Conservation (phyloP, 257 asterid genomes). For the Prunella vulgaris region DNA sequence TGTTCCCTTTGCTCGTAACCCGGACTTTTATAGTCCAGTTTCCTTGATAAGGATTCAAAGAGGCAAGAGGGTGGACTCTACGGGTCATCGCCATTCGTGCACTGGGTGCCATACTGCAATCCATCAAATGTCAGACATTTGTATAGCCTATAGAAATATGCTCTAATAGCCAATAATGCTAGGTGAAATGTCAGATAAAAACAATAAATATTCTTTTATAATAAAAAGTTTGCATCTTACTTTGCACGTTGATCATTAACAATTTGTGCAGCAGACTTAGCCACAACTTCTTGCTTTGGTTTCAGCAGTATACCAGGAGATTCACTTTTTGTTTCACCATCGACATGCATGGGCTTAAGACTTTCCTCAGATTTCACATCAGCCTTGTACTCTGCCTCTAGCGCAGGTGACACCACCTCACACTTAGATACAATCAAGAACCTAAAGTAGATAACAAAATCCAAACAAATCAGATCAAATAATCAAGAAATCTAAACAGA, state of each 20-base stretch:
- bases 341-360: constrained; percentile 23
- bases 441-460: constrained; percentile 29
- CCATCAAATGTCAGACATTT: background rate
- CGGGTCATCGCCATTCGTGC: constrained; percentile 87
- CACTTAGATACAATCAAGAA: constrained; percentile 66
- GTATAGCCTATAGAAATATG: too few species aligned
- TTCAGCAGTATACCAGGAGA: constrained; percentile 35
- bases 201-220: too few species aligned
- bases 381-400: constrained; percentile 57
- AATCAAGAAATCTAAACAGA: background rate
- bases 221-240: constrained; percentile 39
- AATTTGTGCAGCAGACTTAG: constrained; percentile 88
- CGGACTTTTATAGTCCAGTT: constrained; percentile 88
- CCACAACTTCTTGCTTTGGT: constrained; percentile 60
- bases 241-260: constrained; percentile 71
- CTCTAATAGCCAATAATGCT: background rate
- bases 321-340: constrained; percentile 26
- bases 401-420: constrained; percentile 66
- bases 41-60: constrained; percentile 92
- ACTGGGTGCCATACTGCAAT: constrained; percentile 70
- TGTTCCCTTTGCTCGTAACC: constrained; percentile 72
- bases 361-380: too few species aligned
- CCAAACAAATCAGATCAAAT: background rate
- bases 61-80: constrained; percentile 78
- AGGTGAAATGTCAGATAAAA: background rate